Percentiles rank a stretch among this genome's conserved stretches.
phyloP scores from a whole-genome alignment of 306 rosid species.

The Malus asiatica region DNA sequence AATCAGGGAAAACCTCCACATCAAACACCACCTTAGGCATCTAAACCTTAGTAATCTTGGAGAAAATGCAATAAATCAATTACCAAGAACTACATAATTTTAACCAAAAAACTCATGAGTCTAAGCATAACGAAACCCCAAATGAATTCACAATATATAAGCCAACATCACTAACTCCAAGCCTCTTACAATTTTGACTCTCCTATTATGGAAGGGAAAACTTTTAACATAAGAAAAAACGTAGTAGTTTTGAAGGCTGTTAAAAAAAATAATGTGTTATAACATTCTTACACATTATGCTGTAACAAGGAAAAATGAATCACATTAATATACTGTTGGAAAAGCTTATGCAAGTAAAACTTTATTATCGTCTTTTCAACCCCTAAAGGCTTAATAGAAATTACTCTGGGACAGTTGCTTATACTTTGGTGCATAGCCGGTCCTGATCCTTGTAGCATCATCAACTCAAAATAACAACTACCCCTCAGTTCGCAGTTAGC shows the following conservation, averaged over 20 bases:
- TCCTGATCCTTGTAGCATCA: background rate
- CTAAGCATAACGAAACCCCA: background rate
- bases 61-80: background rate
- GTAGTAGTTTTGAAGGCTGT: background rate
- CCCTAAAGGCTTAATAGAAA: background rate
- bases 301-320: background rate
- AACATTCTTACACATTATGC: background rate
- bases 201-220: background rate
- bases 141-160: background rate
- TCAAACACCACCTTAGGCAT: background rate
- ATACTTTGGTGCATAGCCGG: background rate
- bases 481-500: background rate
- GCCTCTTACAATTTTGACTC: background rate
- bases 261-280: too few relatives aligned
- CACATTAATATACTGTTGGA: background rate
- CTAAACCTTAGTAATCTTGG: background rate
- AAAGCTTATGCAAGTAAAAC: background rate
- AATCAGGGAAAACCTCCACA: background rate
- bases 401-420: background rate
- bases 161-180: background rate
- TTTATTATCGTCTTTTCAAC: background rate
- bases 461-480: background rate
- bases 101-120: background rate
- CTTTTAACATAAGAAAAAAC: background rate
- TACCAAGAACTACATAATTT: background rate